phyloP scores from a whole-genome alignment of 768 basidiomycete genomes.

The Boletus huronensis region DNA sequence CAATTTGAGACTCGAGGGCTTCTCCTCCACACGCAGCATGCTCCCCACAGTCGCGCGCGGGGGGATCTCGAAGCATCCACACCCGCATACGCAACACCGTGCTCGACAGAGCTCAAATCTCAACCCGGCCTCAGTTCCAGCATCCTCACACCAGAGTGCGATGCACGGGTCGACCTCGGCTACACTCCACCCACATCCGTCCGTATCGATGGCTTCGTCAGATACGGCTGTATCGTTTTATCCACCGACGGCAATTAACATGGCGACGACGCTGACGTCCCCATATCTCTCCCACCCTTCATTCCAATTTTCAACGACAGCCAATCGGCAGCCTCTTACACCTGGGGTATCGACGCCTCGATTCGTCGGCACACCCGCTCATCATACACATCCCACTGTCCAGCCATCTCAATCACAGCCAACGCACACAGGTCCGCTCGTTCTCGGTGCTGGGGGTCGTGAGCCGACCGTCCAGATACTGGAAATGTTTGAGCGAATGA shows the following conservation, averaged over 20 bases:
- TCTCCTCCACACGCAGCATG: constrained; percentile 30
- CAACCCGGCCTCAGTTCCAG: constrained; percentile 27
- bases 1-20: constrained; percentile 48
- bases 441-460: constrained; percentile 30
- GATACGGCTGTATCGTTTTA: constrained; percentile 23
- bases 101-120: constrained; percentile 30
- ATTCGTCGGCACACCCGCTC: constrained; percentile 11
- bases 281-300: constrained; percentile 32
- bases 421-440: constrained; percentile 20
- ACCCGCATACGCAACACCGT: constrained; percentile 27
- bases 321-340: constrained; percentile 11
- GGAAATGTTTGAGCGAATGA: constrained; percentile 66
- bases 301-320: constrained; percentile 21
- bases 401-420: constrained; percentile 13
- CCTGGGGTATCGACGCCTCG: constrained; percentile 10
- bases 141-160: constrained; percentile 18
- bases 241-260: constrained; percentile 29
- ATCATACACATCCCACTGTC: constrained; percentile 1
- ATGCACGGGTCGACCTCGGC: constrained; percentile 11
- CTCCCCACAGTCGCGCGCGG: constrained; percentile 18
- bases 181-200: constrained; percentile 15
- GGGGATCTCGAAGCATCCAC: constrained; percentile 25
- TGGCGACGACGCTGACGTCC: constrained; percentile 31
- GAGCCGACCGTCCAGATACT: constrained; percentile 52
- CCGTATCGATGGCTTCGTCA: constrained; percentile 16